Evolutionary conservation across 225 moss, liverwort and hornwort species (phyloP), one percentile per base, ranked within the genome.

Genomic region (Physcomitrium patens): DNA sequence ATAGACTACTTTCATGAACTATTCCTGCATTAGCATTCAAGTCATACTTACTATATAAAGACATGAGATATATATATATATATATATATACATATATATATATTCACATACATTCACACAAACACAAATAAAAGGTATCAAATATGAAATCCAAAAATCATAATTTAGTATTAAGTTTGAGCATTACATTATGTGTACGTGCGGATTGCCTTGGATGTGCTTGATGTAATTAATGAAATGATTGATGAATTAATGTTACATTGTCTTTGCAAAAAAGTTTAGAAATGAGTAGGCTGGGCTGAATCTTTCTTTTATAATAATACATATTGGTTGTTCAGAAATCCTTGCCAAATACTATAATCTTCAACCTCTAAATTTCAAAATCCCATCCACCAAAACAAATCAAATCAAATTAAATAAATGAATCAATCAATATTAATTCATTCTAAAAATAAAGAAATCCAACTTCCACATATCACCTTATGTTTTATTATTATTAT

Each of bases 301-400:
- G 41, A 18, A n/a, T 61, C 45, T 22, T 8, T 16, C 44, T 19
- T n/a, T 45, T 22, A 44, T 19, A 43, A 11, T 45, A 2, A 64
- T 53, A 14, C 3, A 45, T 9, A 19, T 0, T 31, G 56, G 10
- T n/a, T 77, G 9, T 57, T 12, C 26, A 26, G 43, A 24, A 51
- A 62, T 41, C 31, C 37, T 50, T 15, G 20, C 20, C 12, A 22
- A 12, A 16, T 19, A 48, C 23, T 48, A 26, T 2, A 71, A 3
- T 65, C 22, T 12, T 71, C 17, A 17, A 48, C 28, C 54, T 28
- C 52, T 53, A 20, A 60, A 65, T 59, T 78, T 60, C 52, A 26
- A 20, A 26, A 7, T 18, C 49, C 46, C n/a, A 44, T 24, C 57
- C 17, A 26, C 7, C 31, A n/a, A 28, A 59, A 26, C 12, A n/a